Base-by-base conservation (phyloP, 768 basidiomycete genomes). In the Suillus sp. region DNA sequence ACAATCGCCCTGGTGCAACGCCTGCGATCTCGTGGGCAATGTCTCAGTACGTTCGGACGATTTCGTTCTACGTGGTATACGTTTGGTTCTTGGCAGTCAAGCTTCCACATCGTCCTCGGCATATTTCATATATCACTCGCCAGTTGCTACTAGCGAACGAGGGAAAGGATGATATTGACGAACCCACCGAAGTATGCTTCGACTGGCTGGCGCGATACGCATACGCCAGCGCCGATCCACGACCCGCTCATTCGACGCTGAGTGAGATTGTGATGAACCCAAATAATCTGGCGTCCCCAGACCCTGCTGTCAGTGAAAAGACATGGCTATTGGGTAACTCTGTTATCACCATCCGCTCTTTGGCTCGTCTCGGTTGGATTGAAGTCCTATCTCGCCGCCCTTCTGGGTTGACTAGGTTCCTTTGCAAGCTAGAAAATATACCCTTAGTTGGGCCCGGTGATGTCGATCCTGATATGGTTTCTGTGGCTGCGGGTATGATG, bases 201-300 rank as follows among this genome's bases (percentile, higher is more conserved):
- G 97, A 99, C 74, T 99, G 96, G 95, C 82, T 99, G 20, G 91
- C 94, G 11, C 84, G 97, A 20, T 97, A 97, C 72, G 91, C 96
- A 0, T 98, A 96, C 69, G 94, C 90, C 16, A 95, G 91, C 69
- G 94, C 95, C 18, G 95, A 97, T 71, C 96, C 96, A 1, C 86
- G 92, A 18, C 94, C 96, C 2, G 86, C 94, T 1, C 83, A 81
- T 37, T 93, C 93, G 1, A 81, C 89, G 58, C 82, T 98, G 61
- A 86, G 83, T 65, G 91, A 95, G 40, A 86, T 95, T 59, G 82
- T 96, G 58, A 88, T 90, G 84, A 86, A 84, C 55, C 81, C 86
- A 2, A 75, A 76, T 56, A 69, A 67, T 37, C 68, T 68, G 50
- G 62, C 61, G 18, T 62, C 69, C 4, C 62, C 79, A 0, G 83